These are phyloP conservation scores for Suillus occidentalis DNA, from an alignment of 768 basidiomycete genomes.

Conservation along the genomic window DNA sequence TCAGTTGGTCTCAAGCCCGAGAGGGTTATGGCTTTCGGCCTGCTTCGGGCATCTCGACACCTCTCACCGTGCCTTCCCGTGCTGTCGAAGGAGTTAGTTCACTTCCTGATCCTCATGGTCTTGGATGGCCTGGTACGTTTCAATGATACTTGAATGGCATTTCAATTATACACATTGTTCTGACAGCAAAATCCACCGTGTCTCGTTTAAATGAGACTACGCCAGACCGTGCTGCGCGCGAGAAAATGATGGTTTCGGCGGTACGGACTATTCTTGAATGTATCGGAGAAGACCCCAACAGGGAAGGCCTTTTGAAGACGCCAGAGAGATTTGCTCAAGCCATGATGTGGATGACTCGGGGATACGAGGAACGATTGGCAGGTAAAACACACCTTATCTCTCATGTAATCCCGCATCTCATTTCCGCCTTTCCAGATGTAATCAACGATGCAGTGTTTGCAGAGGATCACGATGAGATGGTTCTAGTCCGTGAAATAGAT, in stretches of 20 bases:
- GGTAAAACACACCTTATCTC: slow-evolving; percentile 46
- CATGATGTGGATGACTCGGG: slow-evolving; percentile 98
- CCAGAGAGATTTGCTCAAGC: slow-evolving; percentile 97
- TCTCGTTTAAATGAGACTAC: slow-evolving; percentile 80
- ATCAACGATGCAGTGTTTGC: slow-evolving; percentile 98
- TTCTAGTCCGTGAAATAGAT: slow-evolving; percentile 95
- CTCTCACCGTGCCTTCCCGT: slow-evolving; percentile 39
- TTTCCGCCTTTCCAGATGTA: slow-evolving; percentile 61
- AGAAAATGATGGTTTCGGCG: slow-evolving; percentile 77
- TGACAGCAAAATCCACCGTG: slow-evolving; percentile 84
- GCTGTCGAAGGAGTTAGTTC: slow-evolving; percentile 30
- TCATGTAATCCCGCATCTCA: slow-evolving; percentile 13
- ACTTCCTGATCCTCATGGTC: slow-evolving; percentile 61
- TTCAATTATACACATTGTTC: slow-evolving; percentile 12
- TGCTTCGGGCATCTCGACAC: slow-evolving; percentile 67
- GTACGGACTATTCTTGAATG: slow-evolving; percentile 93
- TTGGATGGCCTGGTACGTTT: slow-evolving; percentile 87
- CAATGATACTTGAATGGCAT: slow-evolving; percentile 11
- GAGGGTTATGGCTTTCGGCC: slow-evolving; percentile 86
- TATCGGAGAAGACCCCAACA: slow-evolving; percentile 96
- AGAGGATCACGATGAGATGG: slow-evolving; percentile 99
- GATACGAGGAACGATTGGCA: slow-evolving; percentile 93
- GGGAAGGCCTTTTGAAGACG: slow-evolving; percentile 89
- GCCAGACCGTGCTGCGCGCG: slow-evolving; percentile 67
- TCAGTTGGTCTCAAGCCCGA: slow-evolving; percentile 40